Base-by-base conservation (phyloP, 75 land plant genomes). In the Pseudotsuga menziesii region DNA sequence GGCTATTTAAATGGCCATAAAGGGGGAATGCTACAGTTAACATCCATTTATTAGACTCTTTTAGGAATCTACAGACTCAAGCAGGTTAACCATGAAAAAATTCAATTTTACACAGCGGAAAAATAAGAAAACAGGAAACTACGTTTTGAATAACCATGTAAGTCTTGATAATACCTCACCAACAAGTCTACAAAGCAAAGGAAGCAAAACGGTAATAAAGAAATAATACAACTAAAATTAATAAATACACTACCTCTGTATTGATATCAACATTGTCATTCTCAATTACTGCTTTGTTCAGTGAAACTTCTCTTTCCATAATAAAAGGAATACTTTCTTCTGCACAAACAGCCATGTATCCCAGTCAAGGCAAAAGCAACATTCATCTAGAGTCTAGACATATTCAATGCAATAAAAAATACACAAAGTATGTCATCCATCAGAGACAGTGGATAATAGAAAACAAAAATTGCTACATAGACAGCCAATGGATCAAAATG, bases 171-270 rank as follows among this genome's bases (percentile, higher is more conserved):
- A 1, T 7, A 44, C 48, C 48, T 44, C 48, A 44, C 44, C 71
- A 66, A 19, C n/a, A 36, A 36, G 35, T 4, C 9, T 19, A 36
- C 36, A 36, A 36, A 17, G 39, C 48, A 66, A 17, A 66, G n/a
- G 7, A 17, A 66, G n/a, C 48, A 66, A 9, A 36, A 36, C n/a
- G 41, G 35, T 11, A 66, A 17, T 17, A 35, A 16, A 66, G 9
- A 66, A n/a, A 20, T 17, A 66, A 66, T 12, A 17, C 71, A 66
- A 36, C 6, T 20, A 36, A 36, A 9, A 44, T 44, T 44, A 44
- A 44, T 44, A 44, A 66, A 36, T 36, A 66, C 36, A 32, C 71
- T 67, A 67, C 71, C 71, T 67, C 71, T 36, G 48, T 67, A 67
- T 20, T 67, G 14, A 27, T 27, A 35, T 67, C 22, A 36, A 27